Conservation (phyloP, 1,284 basidiomycete species). For the Exobasidium rhododendri region DNA sequence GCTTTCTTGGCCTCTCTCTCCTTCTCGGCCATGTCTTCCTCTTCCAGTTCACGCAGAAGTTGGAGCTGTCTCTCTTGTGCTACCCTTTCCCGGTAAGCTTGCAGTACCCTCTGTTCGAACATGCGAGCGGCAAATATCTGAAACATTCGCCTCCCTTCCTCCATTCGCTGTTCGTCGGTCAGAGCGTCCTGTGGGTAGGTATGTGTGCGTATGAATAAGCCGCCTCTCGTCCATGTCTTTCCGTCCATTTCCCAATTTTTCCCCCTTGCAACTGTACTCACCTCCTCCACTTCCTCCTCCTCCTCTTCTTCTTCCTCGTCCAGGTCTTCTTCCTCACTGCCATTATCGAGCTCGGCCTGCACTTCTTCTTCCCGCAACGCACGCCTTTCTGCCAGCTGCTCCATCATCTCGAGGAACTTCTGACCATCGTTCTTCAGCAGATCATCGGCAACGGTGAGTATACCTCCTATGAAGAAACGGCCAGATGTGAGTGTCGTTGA, state of each 20-base stretch:
- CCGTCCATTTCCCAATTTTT: background rate
- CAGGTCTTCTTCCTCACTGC: conserved; percentile 29
- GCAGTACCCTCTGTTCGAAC: conserved; percentile 96
- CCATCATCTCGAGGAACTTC: conserved; percentile 99
- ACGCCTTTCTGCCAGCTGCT: conserved; percentile 89
- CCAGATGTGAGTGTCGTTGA: conserved; percentile 17
- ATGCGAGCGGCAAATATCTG: conserved; percentile 99
- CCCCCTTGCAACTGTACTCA: conserved; percentile 21
- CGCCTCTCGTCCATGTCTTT: background rate
- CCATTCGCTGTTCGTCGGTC: conserved; percentile 78
- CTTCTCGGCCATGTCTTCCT: conserved; percentile 74
- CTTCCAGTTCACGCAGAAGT: conserved; percentile 80
- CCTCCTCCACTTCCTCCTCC: conserved; percentile 38
- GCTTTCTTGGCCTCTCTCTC: conserved; percentile 90
- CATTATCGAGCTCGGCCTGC: conserved; percentile 32
- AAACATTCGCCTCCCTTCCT: conserved; percentile 98
- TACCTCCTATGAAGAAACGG: conserved; percentile 64
- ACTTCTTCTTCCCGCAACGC: conserved; percentile 80
- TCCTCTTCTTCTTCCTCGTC: conserved; percentile 59
- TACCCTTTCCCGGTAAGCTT: conserved; percentile 84
- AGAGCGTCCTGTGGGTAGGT: conserved; percentile 38
- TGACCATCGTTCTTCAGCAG: conserved; percentile 96
- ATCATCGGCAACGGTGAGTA: conserved; percentile 98
- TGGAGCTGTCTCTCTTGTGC: conserved; percentile 84
- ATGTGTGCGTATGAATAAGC: conserved; percentile 9